phyloP scores from a whole-genome alignment of 2,329 filamentous ascomycete genomes.

The Colletotrichum lentis region DNA sequence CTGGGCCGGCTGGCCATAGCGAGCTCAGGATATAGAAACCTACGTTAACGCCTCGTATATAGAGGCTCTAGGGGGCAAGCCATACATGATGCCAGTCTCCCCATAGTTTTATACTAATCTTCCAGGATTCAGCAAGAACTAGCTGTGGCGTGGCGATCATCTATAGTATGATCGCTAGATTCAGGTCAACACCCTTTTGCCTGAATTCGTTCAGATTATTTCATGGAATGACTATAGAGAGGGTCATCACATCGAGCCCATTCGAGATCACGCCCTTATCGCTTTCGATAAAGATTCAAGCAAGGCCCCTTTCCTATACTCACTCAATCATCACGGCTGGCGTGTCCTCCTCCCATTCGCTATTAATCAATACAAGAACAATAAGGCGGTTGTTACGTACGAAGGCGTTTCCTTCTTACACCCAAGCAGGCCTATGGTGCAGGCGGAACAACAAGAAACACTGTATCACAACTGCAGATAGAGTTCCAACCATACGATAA shows the following conservation, averaged over 20 bases:
- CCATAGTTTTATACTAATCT: neutral
- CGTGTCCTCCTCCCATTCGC: slow-evolving; percentile 57
- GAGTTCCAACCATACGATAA: slow-evolving; percentile 37
- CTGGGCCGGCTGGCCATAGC: slow-evolving; percentile 50
- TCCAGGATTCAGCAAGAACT: neutral
- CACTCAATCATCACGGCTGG: slow-evolving; percentile 58
- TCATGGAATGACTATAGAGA: slow-evolving; percentile 62
- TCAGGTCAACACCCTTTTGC: slow-evolving; percentile 51
- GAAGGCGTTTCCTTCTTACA: slow-evolving; percentile 44
- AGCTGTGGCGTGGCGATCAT: neutral
- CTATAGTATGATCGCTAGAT: slow-evolving; percentile 56
- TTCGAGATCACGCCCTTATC: neutral
- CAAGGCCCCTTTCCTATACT: slow-evolving; percentile 55
- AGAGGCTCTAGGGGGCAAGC: slow-evolving; percentile 46
- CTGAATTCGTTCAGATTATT: slow-evolving; percentile 57
- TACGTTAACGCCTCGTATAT: slow-evolving; percentile 36
- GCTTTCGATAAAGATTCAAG: neutral
- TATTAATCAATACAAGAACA: slow-evolving; percentile 59
- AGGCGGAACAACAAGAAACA: slow-evolving; percentile 45
- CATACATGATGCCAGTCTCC: neutral
- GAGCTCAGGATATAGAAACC: slow-evolving; percentile 41
- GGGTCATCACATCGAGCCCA: slow-evolving; percentile 60
- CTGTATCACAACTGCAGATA: slow-evolving; percentile 41
- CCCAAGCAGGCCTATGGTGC: slow-evolving; percentile 40
- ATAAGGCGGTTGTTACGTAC: slow-evolving; percentile 42